phyloP scores from a whole-genome alignment of 176 grass and related monocot genomes.

The Cenchrus fungigraminus region DNA sequence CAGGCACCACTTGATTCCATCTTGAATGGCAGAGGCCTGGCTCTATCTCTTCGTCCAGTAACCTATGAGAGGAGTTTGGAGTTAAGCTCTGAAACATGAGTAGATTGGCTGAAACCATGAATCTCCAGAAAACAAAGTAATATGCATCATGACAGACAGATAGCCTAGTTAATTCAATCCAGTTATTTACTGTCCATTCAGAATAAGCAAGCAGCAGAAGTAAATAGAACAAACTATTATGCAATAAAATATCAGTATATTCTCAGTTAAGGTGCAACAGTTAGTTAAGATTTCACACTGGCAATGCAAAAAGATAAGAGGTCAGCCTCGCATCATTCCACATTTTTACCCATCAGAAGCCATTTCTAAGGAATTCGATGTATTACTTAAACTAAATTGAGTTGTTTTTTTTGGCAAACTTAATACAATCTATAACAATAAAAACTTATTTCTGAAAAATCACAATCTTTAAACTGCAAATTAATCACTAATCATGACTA shows the following conservation, averaged over 20 bases:
- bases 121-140: conserved; percentile 25
- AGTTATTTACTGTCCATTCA: no score
- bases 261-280: neutral
- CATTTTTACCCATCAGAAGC: neutral
- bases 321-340: neutral
- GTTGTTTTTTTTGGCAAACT: neutral
- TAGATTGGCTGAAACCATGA: neutral
- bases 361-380: neutral
- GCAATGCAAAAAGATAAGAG: neutral
- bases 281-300: neutral
- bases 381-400: neutral
- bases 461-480: neutral
- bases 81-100: conserved; percentile 16
- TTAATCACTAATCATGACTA: neutral
- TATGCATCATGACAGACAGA: neutral
- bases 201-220: no score
- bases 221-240: neutral
- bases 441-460: neutral
- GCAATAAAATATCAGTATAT: neutral
- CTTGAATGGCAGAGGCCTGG: conserved; percentile 88
- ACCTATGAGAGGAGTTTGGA: conserved; percentile 56
- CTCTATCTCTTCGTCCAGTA: conserved; percentile 95
- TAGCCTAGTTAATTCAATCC: neutral
- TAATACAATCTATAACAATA: neutral
- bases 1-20: conserved; percentile 93